Evolutionary conservation across 1,139 yeast species (phyloP).

Genomic region (Hyphopichia wangnamkhiaoensis): DNA sequence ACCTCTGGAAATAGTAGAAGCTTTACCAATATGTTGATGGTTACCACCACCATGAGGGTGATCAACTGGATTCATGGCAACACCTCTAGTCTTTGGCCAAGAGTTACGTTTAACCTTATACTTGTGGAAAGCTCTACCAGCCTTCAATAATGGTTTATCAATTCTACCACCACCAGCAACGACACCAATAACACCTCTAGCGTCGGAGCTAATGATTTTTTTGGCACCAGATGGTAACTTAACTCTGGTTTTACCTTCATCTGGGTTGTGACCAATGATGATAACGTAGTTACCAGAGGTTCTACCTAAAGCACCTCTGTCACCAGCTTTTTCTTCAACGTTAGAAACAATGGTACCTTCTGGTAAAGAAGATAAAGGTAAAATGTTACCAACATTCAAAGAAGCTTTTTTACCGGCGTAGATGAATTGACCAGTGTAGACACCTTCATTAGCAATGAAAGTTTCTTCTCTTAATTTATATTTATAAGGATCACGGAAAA

Average conservation of each 20-base stretch:
- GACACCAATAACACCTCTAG: constrained; percentile 99
- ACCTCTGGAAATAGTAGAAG: constrained; percentile 94
- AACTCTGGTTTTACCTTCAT: constrained; percentile 98
- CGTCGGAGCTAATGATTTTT: constrained; percentile 91
- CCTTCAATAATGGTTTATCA: constrained; percentile 98
- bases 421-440: constrained; percentile 98
- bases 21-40: constrained; percentile 99
- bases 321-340: constrained; percentile 99
- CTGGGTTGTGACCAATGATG: constrained; percentile 98
- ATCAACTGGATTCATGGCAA: constrained; percentile 97
- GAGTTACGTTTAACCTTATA: constrained; percentile 96
- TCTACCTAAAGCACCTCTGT: constrained; percentile 99
- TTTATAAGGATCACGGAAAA: constrained; percentile 95
- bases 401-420: constrained; percentile 99
- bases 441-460: constrained; percentile 95
- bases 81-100: constrained; percentile 99
- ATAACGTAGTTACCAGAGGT: constrained; percentile 99
- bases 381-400: constrained; percentile 94
- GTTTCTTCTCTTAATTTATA: constrained; percentile 91
- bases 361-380: constrained; percentile 96
- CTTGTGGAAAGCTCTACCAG: constrained; percentile 99
- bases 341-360: constrained; percentile 99
- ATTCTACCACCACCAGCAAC: constrained; percentile 99
- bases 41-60: constrained; percentile 99
- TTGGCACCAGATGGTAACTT: constrained; percentile 99